A percentile compares a stretch with the other conserved stretches of the same genome.
These are phyloP conservation scores for Rhodotorula sp. DNA, from an alignment of 1,284 basidiomycete species.

Conservation along the genomic window DNA sequence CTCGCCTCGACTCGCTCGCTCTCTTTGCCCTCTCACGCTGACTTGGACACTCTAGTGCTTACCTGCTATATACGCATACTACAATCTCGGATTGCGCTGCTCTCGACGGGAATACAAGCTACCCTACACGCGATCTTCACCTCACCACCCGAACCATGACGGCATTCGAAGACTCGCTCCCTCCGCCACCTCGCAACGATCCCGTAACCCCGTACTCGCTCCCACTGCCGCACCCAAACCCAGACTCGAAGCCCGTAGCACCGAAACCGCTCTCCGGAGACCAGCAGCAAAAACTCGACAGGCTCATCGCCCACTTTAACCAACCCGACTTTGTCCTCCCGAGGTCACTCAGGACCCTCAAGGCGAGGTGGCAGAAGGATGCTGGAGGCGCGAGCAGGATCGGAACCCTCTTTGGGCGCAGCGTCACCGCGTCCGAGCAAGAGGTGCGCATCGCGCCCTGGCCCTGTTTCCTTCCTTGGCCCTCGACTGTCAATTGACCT, in stretches of 20 bases:
- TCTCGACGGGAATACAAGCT: neutral
- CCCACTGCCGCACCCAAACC: conserved; percentile 26
- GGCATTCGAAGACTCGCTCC: conserved; percentile 19
- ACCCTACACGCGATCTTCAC: neutral
- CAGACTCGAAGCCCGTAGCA: conserved; percentile 18
- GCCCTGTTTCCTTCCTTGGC: too few species aligned
- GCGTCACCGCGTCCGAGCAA: neutral
- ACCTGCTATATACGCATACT: too few species aligned
- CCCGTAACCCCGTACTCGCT: conserved; percentile 5
- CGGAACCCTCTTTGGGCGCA: conserved; percentile 20
- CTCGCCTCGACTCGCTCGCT: too few species aligned
- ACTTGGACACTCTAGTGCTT: too few species aligned
- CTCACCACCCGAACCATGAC: neutral
- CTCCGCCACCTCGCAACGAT: neutral
- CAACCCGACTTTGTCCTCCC: conserved; percentile 33
- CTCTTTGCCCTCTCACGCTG: too few species aligned
- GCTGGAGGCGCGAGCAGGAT: conserved; percentile 5
- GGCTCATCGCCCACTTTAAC: conserved; percentile 42
- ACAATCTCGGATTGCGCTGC: too few species aligned
- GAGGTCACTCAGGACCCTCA: conserved; percentile 27
- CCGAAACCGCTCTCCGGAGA: conserved; percentile 17
- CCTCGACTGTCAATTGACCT: neutral
- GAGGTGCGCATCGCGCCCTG: conserved; percentile 1
- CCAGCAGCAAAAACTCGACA: conserved; percentile 30
- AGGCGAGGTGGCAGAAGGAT: conserved; percentile 29